Evolutionary conservation across 1,139 yeast species (phyloP), one percentile per base, ranked within the genome.

Genomic region (Debaryomycetaceae sp.): DNA sequence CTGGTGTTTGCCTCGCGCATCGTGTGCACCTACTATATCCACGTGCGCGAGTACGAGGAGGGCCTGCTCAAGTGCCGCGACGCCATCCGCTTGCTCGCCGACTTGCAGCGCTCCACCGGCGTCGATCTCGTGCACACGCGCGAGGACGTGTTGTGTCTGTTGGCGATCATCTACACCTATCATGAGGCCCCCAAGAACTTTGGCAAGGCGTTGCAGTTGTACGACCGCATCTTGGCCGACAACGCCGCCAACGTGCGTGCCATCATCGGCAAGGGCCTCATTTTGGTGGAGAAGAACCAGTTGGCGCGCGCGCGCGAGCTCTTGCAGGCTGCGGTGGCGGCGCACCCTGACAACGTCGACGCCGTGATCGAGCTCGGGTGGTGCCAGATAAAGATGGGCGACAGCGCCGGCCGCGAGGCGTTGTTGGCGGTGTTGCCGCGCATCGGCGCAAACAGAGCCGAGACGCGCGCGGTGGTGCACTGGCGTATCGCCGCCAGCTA

Each of bases 151-250:
- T 63, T 82, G 16, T 70, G 88, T 30, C 66, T 75, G 12, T 63
- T 85, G 34, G 97, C 94, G 1, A 73, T 80, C 2, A 72, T 83
- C 1, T 84, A 86, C 47, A 85, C 95, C 0, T 82, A 83, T 48
- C 73, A 79, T 49, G 95, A 89, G 50, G 84, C 96, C 0, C 98
- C 97, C 4, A 86, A 86, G 52, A 83, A 89, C 53, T 86, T 77
- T 48, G 66, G 73, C 7, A 66, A 80, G 23, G 97, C 98, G 0
- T 52, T 83, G 27, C 75, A 75, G 29, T 57, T 88, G 17, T 91
- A 83, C 52, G 83, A 82, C 31, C 61, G 67, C 19, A 75, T 88
- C 6, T 61, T 85, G 18, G 45, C 46, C 3, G 58, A 59, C 3
- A 74, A 73, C 32, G 46, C 56, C 2, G 31, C 37, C 5, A 75